Conservation (phyloP, 495 filamentous ascomycete species). For the Penicillium pancosmium region DNA sequence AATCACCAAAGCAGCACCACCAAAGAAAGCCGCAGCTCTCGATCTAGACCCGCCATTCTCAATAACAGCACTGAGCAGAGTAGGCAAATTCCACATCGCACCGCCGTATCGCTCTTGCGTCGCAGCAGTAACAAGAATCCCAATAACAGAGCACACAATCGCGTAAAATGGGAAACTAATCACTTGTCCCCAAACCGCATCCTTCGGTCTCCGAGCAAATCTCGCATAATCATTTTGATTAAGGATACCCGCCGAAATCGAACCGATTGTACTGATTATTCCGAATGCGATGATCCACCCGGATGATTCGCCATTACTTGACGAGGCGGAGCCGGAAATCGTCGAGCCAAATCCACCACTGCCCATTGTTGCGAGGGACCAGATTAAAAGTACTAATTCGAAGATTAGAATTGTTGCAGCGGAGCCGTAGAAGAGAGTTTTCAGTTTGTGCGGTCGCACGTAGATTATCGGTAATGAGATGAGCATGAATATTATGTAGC, state of each 20-base stretch:
- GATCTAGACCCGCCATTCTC: conserved; percentile 29
- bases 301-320: not conserved
- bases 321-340: not conserved
- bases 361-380: conserved; percentile 21
- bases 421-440: conserved; percentile 17
- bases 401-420: conserved; percentile 15
- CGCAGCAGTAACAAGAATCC: conserved; percentile 41
- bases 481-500: conserved; percentile 28
- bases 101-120: conserved; percentile 37
- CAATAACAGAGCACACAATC: conserved; percentile 35
- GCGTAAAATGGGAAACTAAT: conserved; percentile 23
- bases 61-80: conserved; percentile 38
- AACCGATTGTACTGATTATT: conserved; percentile 22
- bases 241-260: conserved; percentile 25
- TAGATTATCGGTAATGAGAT: conserved; percentile 21
- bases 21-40: conserved; percentile 48
- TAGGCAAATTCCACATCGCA: conserved; percentile 43
- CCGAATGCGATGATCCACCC: conserved; percentile 25
- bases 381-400: conserved; percentile 15
- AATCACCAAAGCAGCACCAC: conserved; percentile 40
- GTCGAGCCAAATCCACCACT: conserved; percentile 15
- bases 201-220: conserved; percentile 24
- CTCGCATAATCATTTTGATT: conserved; percentile 30
- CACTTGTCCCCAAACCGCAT: conserved; percentile 26
- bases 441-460: conserved; percentile 21